Conservation (phyloP, 148 eudicot species). For the Rhododendron vialii region DNA sequence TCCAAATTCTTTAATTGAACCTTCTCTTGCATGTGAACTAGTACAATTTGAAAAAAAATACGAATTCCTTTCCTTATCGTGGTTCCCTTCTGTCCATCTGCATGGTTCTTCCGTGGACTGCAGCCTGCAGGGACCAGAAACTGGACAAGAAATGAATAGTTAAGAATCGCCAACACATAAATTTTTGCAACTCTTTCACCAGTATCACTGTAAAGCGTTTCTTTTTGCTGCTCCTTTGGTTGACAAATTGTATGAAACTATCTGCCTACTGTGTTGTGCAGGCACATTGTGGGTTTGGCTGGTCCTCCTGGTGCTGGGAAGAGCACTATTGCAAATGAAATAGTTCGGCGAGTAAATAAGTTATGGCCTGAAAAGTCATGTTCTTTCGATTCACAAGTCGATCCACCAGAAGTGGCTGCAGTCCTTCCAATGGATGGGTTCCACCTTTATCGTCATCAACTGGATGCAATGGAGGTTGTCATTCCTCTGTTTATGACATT, state of each 20-base stretch:
- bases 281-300: conserved; percentile 87
- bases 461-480: conserved; percentile 90
- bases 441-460: conserved; percentile 90
- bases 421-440: conserved; percentile 99
- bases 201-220: background rate
- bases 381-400: conserved; percentile 55
- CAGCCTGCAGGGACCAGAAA: background rate
- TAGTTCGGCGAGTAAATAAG: conserved; percentile 68
- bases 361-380: conserved; percentile 70
- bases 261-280: conserved; percentile 28
- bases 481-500: background rate
- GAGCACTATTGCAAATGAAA: conserved; percentile 84
- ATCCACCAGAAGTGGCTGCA: conserved; percentile 64
- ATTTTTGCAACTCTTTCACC: background rate
- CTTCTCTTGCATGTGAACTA: background rate
- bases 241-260: background rate
- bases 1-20: background rate
- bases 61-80: background rate
- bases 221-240: background rate
- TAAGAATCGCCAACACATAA: background rate
- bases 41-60: background rate
- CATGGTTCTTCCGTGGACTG: conserved; percentile 7
- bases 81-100: conserved; percentile 9
- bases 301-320: conserved; percentile 99
- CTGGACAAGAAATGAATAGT: background rate